Conservation (phyloP, 805 yeast species). For the Blastobotrys americana region DNA sequence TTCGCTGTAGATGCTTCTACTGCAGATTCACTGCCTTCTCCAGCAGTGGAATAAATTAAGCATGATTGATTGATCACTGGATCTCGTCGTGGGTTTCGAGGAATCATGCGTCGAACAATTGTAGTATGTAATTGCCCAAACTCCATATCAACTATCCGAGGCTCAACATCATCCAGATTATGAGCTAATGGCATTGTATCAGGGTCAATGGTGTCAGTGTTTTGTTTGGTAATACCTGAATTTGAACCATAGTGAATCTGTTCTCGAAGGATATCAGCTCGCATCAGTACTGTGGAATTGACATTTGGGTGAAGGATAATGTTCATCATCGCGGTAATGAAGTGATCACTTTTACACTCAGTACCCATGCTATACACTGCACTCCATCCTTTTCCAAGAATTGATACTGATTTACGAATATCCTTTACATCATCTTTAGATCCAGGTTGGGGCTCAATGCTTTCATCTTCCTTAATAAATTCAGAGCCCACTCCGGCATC, state of each 20-base stretch:
- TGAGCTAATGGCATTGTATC: slow-evolving; percentile 29
- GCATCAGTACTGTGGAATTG: slow-evolving; percentile 81
- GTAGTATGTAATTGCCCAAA: slow-evolving; percentile 19
- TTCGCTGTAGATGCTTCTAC: slow-evolving; percentile 13
- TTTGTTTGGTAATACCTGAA: slow-evolving; percentile 10
- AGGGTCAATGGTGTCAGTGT: slow-evolving; percentile 35
- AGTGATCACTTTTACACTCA: slow-evolving; percentile 49
- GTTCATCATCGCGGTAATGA: slow-evolving; percentile 69
- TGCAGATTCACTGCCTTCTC: slow-evolving; percentile 1
- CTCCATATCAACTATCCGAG: slow-evolving; percentile 12
- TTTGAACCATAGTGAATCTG: slow-evolving; percentile 7
- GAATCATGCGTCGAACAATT: slow-evolving; percentile 80
- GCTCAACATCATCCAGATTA: slow-evolving; percentile 16
- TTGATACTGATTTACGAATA: slow-evolving; percentile 36
- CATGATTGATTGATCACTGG: slow-evolving; percentile 71
- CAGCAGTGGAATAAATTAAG: slow-evolving; percentile 27
- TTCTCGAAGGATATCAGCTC: slow-evolving; percentile 63
- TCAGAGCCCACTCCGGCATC: too few relatives aligned
- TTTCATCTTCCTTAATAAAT: too few relatives aligned
- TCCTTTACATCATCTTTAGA: slow-evolving; percentile 22
- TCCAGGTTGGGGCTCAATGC: too few relatives aligned
- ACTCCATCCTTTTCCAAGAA: slow-evolving; percentile 56
- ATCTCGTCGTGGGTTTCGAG: slow-evolving; percentile 47
- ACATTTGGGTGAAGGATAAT: slow-evolving; percentile 78
- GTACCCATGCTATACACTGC: slow-evolving; percentile 46